Conservation (phyloP, 805 yeast species). For the Saccharomycopsis amapae region DNA sequence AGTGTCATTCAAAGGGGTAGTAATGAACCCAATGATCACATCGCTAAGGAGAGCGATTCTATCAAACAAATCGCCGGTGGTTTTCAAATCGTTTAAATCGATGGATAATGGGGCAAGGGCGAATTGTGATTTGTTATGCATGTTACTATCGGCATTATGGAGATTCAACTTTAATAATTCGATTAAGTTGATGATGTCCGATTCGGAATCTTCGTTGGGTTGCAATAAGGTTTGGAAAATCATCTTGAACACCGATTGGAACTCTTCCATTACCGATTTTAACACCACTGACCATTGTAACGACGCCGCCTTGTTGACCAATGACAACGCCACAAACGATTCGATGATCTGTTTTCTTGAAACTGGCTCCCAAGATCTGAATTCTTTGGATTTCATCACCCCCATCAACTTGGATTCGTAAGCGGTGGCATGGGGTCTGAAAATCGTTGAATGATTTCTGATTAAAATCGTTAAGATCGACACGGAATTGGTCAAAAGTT, state of each 20-base stretch:
- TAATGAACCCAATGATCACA: constrained; percentile 39
- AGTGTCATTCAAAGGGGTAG: constrained; percentile 30
- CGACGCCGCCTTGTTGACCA: constrained; percentile 38
- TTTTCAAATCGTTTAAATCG: constrained; percentile 50
- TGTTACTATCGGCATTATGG: constrained; percentile 7
- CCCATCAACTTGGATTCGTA: constrained; percentile 40
- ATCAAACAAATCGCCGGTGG: constrained; percentile 44
- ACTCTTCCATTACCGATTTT: constrained; percentile 42
- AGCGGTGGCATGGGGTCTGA: constrained; percentile 68
- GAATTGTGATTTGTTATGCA: constrained; percentile 21
- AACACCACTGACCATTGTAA: constrained; percentile 43
- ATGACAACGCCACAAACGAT: constrained; percentile 49
- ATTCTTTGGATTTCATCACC: constrained; percentile 31
- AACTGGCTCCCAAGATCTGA: constrained; percentile 32
- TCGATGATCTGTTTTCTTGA: constrained; percentile 39
- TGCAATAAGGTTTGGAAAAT: constrained; percentile 55
- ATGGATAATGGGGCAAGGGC: constrained; percentile 44
- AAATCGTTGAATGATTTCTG: constrained; percentile 62
- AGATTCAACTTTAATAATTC: constrained; percentile 18
- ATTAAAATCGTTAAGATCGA: constrained; percentile 30
- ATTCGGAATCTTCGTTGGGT: constrained; percentile 38
- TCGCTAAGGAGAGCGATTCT: constrained; percentile 43
- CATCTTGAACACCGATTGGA: constrained; percentile 42
- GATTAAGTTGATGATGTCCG: constrained; percentile 5
- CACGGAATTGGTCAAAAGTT: constrained; percentile 25